Evolutionary conservation across 2,329 filamentous ascomycete species (phyloP).

Genomic region (Diplodia scrobiculata): DNA sequence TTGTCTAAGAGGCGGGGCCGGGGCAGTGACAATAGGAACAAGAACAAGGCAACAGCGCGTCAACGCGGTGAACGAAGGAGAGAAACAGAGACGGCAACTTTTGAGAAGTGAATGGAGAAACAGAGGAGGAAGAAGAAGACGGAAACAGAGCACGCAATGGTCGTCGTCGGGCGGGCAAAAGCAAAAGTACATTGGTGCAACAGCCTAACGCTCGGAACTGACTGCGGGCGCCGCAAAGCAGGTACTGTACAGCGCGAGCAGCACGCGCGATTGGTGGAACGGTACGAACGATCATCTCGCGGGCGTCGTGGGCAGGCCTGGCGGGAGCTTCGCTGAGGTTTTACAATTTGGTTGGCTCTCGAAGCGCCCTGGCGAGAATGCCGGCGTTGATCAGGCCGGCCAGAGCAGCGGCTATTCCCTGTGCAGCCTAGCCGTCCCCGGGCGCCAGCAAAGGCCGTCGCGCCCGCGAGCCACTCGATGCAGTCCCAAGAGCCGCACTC

Average conservation of each 20-base stretch:
- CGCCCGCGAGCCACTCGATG: slow-evolving; percentile 16
- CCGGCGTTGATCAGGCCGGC: slow-evolving; percentile 23
- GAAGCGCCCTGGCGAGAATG: slow-evolving; percentile 30
- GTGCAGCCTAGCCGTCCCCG: background rate
- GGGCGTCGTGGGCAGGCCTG: background rate
- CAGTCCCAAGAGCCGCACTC: slow-evolving; percentile 13
- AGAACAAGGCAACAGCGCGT: background rate
- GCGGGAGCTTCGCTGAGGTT: slow-evolving; percentile 15
- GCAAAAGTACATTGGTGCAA: slow-evolving; percentile 7
- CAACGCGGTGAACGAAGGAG: slow-evolving; percentile 30
- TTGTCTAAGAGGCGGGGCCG: slow-evolving; percentile 18
- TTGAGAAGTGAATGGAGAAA: slow-evolving; percentile 9
- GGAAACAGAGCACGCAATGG: slow-evolving; percentile 22
- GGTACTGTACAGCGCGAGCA: slow-evolving; percentile 23
- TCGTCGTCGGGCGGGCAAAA: background rate
- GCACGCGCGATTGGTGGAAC: slow-evolving; percentile 18
- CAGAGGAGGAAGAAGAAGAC: slow-evolving; percentile 30
- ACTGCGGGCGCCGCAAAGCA: slow-evolving; percentile 23
- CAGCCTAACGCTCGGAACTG: slow-evolving; percentile 5
- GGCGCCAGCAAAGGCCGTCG: background rate
- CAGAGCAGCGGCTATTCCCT: slow-evolving; percentile 11
- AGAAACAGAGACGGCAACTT: slow-evolving; percentile 32
- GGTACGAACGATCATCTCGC: slow-evolving; percentile 20
- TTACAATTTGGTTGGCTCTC: slow-evolving; percentile 41
- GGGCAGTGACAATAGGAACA: slow-evolving; percentile 6